Percentiles rank a stretch among this genome's conserved stretches.
phyloP scores from a whole-genome alignment of 1,284 basidiomycete species.

The Apiotrichum sp. region DNA sequence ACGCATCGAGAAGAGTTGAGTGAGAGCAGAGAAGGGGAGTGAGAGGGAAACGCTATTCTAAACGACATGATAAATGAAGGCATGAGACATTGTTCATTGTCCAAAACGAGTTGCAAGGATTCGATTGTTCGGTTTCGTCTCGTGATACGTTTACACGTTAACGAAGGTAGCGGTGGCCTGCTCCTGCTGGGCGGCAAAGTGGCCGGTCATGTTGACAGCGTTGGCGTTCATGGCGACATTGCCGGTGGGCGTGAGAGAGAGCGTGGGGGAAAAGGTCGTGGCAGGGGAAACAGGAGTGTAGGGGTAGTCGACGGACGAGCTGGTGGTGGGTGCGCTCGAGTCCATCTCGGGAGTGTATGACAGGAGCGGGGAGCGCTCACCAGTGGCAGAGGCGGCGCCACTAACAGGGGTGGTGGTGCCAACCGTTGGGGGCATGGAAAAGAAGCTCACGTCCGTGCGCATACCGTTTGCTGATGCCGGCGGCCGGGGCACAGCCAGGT shows the following conservation, averaged over 20 bases:
- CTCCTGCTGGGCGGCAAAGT: too few species aligned
- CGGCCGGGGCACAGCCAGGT: constrained; percentile 7
- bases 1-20: too few species aligned
- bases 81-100: too few species aligned
- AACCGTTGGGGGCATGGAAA: neutral
- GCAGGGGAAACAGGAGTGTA: constrained; percentile 18
- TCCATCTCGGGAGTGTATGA: constrained; percentile 9
- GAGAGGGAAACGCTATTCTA: too few species aligned
- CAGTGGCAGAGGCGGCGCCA: neutral
- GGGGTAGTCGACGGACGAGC: constrained; percentile 12
- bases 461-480: neutral
- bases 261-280: constrained; percentile 10
- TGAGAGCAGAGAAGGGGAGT: too few species aligned
- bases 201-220: too few species aligned
- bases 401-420: neutral
- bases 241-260: constrained; percentile 6
- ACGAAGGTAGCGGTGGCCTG: neutral
- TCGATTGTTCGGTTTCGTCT: neutral
- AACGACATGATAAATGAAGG: too few species aligned
- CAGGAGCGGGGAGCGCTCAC: constrained; percentile 10
- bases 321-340: neutral
- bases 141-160: neutral
- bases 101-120: neutral
- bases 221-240: too few species aligned
- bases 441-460: neutral